Conservation (phyloP, 495 filamentous ascomycete genomes). For the Cudoniella acicularis region DNA sequence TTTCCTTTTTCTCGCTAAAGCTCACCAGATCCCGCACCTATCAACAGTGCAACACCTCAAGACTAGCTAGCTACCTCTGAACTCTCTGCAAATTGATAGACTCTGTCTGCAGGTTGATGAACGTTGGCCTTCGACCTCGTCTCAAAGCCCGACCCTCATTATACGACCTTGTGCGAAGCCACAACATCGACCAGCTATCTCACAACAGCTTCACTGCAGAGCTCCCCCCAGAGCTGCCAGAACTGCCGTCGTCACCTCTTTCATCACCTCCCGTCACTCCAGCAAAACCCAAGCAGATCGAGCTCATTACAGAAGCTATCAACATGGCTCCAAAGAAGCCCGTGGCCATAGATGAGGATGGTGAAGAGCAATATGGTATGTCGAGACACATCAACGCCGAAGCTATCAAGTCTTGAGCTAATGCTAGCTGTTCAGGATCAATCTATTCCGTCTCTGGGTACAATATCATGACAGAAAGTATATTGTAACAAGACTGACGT, state of each 20-base stretch:
- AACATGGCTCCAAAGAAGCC: slow-evolving; percentile 25
- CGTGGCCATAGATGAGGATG: slow-evolving; percentile 18
- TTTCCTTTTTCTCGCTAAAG: slow-evolving; percentile 15
- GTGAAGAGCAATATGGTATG: slow-evolving; percentile 30
- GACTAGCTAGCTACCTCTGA: not conserved
- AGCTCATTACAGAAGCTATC: not conserved
- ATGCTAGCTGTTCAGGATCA: slow-evolving; percentile 45
- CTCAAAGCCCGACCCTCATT: slow-evolving; percentile 59
- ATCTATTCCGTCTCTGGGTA: slow-evolving; percentile 83
- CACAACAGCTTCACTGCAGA: slow-evolving; percentile 8
- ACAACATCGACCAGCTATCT: slow-evolving; percentile 34
- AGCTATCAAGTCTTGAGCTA: slow-evolving; percentile 28
- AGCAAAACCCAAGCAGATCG: not conserved
- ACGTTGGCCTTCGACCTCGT: slow-evolving; percentile 52
- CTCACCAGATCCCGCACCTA: slow-evolving; percentile 8
- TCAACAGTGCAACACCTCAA: not conserved
- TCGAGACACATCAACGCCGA: not conserved
- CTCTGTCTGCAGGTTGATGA: slow-evolving; percentile 19
- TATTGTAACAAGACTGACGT: slow-evolving; percentile 21
- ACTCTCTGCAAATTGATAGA: slow-evolving; percentile 7
- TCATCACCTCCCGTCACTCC: slow-evolving; percentile 11
- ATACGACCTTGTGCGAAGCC: slow-evolving; percentile 52
- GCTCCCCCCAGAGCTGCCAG: slow-evolving; percentile 17
- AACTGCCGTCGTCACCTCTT: slow-evolving; percentile 14
- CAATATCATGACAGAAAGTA: slow-evolving; percentile 18